Base-by-base conservation (phyloP, 306 rosid genomes). In the Cucurbita moschata region DNA sequence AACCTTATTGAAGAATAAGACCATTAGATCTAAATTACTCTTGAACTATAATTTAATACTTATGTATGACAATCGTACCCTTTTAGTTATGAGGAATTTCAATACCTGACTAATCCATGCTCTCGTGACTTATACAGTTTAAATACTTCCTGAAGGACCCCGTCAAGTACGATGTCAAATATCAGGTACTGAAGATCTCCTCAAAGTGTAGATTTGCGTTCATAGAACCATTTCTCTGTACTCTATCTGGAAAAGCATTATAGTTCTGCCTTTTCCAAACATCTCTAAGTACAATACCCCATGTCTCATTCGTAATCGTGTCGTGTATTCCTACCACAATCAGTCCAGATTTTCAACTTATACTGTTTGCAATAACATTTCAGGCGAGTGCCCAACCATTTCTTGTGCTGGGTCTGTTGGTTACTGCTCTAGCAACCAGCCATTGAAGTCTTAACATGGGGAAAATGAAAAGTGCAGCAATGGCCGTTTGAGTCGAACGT, bases 341-440 rank as follows among this genome's bases (percentile, higher is more conserved):
- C 13, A 4, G 19, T 5, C 44, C 26, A 40, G 35, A 64, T 5
- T 8, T 21, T 9, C 15, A 64, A n/a, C 8, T 63, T 63, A 30
- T 38, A 19, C 2, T 23, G 58, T 69, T 49, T 69, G 40, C 56
- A 35, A 37, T 11, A 12, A 46, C 18, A 49, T 81, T 77, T 60
- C 86, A 86, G 90, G 90, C 88, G 10, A 86, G 90, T 10, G 90
- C 90, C 35, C 90, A 86, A 75, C 90, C 90, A 67, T 86, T 86
- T 80, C 90, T 86, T 14, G 81, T 86, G 37, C 86, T 86, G 14
- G 90, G 90, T 74, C 83, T 86, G 4, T 66, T 84, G 69, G 86
- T 86, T 64, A 86, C 90, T 69, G 90, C 90, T 39, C 50, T 86
- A 55, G 90, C 90, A 61, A 84, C 82, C 58, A 86, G 87, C 74